These are phyloP conservation scores for Amaranthus palmeri DNA, from an alignment of 148 eudicot species.

Conservation along the genomic window DNA sequence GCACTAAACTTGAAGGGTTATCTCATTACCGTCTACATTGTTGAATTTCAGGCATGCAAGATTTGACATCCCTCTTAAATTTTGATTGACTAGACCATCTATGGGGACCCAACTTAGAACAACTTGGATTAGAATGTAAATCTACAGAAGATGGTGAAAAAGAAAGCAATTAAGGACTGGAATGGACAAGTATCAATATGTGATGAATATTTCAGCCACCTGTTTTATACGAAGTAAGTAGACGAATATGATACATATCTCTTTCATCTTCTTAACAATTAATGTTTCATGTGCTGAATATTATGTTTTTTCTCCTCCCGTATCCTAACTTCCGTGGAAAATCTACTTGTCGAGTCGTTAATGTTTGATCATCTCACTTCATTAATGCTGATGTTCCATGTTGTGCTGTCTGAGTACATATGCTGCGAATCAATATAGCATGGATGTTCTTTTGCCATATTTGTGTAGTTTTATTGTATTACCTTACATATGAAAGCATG, in stretches of 20 bases:
- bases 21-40: conserved; percentile 14
- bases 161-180: conserved; percentile 3
- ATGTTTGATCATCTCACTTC: not conserved
- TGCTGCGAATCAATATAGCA: not conserved
- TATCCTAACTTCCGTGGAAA: conserved; percentile 8
- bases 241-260: conserved; percentile 6
- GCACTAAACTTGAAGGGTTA: conserved; percentile 16
- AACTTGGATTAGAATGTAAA: conserved; percentile 4
- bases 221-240: conserved; percentile 25
- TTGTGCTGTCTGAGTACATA: conserved; percentile 10
- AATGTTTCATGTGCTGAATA: conserved; percentile 17
- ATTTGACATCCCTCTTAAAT: conserved; percentile 19
- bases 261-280: conserved; percentile 1
- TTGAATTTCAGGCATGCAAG: conserved; percentile 21
- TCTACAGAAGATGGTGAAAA: too few relatives aligned
- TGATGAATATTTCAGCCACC: conserved; percentile 24
- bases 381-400: not conserved
- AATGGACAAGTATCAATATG: conserved; percentile 16
- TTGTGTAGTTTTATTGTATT: not conserved
- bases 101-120: not conserved
- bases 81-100: conserved; percentile 13
- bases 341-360: conserved; percentile 11
- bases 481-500: not conserved
- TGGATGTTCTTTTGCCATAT: not conserved
- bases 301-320: not conserved